These are phyloP conservation scores for Psidium guajava DNA, from an alignment of 345 rosid species.

Conservation along the genomic window DNA sequence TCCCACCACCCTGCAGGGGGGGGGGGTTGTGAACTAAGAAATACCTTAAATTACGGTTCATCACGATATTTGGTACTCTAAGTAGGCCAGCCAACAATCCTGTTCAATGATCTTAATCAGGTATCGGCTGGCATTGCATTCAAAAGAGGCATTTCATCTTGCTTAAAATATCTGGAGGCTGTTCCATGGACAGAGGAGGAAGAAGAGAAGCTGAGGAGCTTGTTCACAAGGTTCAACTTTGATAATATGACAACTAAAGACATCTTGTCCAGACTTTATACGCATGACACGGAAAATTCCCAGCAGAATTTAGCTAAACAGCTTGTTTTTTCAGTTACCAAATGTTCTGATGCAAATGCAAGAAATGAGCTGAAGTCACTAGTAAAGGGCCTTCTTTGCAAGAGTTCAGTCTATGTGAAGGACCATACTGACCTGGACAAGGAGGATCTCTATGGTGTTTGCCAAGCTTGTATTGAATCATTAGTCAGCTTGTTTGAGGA, in stretches of 20 bases:
- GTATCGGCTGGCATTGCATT: conserved; percentile 72
- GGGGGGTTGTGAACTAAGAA: not conserved
- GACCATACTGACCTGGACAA: conserved; percentile 54
- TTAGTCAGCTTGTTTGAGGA: conserved; percentile 48
- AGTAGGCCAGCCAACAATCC: not conserved
- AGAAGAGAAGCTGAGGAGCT: conserved; percentile 67
- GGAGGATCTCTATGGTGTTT: conserved; percentile 55
- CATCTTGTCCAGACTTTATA: conserved; percentile 52
- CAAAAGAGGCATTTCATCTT: conserved; percentile 46
- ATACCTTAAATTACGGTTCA: not conserved
- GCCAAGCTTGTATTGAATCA: conserved; percentile 42
- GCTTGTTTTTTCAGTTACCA: conserved; percentile 63
- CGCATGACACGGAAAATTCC: conserved; percentile 18
- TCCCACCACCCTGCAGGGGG: not conserved
- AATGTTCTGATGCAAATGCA: conserved; percentile 49
- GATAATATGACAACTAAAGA: conserved; percentile 46
- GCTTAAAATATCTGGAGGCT: conserved; percentile 79
- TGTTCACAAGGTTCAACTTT: conserved; percentile 44
- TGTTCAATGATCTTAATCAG: conserved; percentile 12
- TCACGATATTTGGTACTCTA: not conserved
- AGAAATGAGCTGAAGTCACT: conserved; percentile 72
- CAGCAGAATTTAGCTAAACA: conserved; percentile 51
- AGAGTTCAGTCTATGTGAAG: conserved; percentile 85
- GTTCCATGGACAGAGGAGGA: conserved; percentile 98
- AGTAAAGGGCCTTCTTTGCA: conserved; percentile 78